phyloP scores from a whole-genome alignment of 164 flowering plant species.

The Liriodendron chinense region DNA sequence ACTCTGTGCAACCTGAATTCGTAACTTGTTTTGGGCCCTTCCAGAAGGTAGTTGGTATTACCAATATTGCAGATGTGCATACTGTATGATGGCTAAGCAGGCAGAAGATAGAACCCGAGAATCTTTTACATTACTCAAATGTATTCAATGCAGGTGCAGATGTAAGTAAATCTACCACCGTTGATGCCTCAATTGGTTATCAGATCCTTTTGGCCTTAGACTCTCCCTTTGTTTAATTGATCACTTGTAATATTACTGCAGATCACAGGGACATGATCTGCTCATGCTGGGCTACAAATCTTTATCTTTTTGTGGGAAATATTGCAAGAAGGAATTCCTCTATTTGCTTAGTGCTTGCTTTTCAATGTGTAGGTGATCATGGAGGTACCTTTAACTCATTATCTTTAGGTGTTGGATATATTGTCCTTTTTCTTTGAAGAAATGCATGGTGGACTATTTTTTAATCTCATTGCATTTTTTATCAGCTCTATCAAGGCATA shows the following conservation, averaged over 20 bases:
- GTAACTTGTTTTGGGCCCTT: constrained; percentile 18
- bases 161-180: constrained; percentile 16
- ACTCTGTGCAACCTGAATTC: not conserved
- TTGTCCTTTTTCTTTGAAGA: no score
- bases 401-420: no score
- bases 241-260: constrained; percentile 4
- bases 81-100: constrained; percentile 15
- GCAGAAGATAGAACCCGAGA: constrained; percentile 1
- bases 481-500: no score
- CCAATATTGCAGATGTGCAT: constrained; percentile 24
- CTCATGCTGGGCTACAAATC: not conserved
- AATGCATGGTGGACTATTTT: no score
- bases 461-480: no score
- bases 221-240: not conserved
- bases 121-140: constrained; percentile 4
- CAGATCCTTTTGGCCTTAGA: not conserved
- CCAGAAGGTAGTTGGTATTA: constrained; percentile 28
- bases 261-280: constrained; percentile 19
- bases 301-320: constrained; percentile 19
- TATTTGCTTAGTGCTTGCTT: no score
- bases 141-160: constrained; percentile 23
- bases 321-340: constrained; percentile 19
- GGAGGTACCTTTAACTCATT: no score
- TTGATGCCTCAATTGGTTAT: not conserved
- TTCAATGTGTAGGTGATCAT: no score